Evolutionary conservation across 148 eudicot genomes (phyloP).

Genomic region (Simmondsia chinensis): DNA sequence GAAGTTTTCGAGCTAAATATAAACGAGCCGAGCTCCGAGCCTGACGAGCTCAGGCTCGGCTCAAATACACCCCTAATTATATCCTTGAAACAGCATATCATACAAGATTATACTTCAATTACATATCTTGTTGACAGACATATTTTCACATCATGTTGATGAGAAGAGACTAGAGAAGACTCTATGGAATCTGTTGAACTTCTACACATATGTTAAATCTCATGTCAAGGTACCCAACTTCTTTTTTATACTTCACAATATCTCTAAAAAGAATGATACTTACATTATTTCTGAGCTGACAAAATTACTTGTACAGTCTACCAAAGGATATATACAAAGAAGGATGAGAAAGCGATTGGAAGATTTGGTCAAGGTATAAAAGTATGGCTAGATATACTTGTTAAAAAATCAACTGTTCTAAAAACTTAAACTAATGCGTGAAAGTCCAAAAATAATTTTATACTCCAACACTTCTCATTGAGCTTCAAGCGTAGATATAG

Average conservation of each 20-base stretch:
- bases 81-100: no score
- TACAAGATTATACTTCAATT: no score
- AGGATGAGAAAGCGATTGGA: constrained; percentile 64
- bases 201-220: constrained; percentile 60
- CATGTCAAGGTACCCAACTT: constrained; percentile 72
- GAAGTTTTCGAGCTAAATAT: no score
- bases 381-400: background rate
- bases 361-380: constrained; percentile 60
- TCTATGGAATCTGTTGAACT: constrained; percentile 77
- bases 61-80: no score
- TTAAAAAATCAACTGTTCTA: background rate
- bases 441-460: background rate
- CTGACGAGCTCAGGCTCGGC: no score
- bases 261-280: background rate
- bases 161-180: constrained; percentile 75
- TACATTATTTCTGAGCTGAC: background rate
- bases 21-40: no score
- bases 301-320: constrained; percentile 39
- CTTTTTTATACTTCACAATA: background rate
- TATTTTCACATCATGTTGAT: constrained; percentile 55
- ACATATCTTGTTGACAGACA: no score
- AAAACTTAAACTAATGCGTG: background rate
- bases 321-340: constrained; percentile 68
- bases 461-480: no score
- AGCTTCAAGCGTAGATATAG: no score